Base-by-base conservation (phyloP, 805 yeast genomes). In the Schizosaccharomyces osmophilus region DNA sequence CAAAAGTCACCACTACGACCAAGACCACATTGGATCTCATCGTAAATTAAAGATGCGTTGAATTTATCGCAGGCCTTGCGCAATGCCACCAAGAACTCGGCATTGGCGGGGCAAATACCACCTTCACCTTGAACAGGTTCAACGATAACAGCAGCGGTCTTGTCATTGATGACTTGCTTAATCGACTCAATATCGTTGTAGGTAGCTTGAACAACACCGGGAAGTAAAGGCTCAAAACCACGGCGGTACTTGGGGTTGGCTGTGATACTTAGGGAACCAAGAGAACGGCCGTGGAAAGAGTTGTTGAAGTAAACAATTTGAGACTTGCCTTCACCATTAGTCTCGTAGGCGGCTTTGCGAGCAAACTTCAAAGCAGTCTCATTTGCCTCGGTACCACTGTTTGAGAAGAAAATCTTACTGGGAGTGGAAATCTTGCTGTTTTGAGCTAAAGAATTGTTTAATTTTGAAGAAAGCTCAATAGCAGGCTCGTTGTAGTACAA, bases 91-190 rank as follows among this genome's bases (percentile, higher is more conserved):
- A 90, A 75, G 69, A 86, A 88, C 55, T 82, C 85, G 0, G 72
- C 66, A 48, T 79, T 76, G 63, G 87, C 79, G 24, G 83, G 81
- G 68, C 82, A 81, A 22, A 90, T 83, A 62, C 98, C 98, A 63
- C 98, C 97, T 74, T 90, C 98, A 66, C 97, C 98, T 75, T 93
- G 98, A 63, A 93, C 83, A 26, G 98, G 98, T 73, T 93, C 98
- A 48, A 93, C 82, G 62, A 93, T 93, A 39, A 93, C 93, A 61
- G 89, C 98, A 67, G 95, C 87, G 0, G 89, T 83, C 65, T 81
- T 80, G 2, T 79, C 82, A 64, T 77, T 74, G 58, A 85, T 78
- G 41, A 80, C 70, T 2, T 65, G 68, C 65, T 80, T 77, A 11
- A 87, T 83, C 26, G 84, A 77, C 59, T 74, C 78, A 48, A 83